These are phyloP conservation scores for Fusarium sp. DNA, from an alignment of 2,329 filamentous ascomycete genomes.

Conservation along the genomic window DNA sequence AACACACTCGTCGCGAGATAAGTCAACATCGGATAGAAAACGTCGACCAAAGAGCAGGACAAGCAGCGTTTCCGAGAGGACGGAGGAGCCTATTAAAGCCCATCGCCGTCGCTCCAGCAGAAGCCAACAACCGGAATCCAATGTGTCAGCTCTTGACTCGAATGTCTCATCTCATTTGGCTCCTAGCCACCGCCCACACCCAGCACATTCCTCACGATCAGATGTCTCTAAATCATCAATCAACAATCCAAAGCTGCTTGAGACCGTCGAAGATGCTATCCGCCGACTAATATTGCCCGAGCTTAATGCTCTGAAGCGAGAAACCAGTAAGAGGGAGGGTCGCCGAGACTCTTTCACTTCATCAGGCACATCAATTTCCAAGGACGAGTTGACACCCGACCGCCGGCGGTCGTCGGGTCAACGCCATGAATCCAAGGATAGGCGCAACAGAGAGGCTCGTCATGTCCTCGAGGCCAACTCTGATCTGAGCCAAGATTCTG, in stretches of 20 bases:
- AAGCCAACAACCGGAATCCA: conserved; percentile 61
- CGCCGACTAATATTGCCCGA: conserved; percentile 90
- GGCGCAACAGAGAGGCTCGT: conserved; percentile 64
- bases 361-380: conserved; percentile 64
- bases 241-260: conserved; percentile 90
- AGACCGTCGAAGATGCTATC: conserved; percentile 94
- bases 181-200: conserved; percentile 65
- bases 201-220: conserved; percentile 64
- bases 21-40: conserved; percentile 59
- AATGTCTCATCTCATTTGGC: conserved; percentile 64
- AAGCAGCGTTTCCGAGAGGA: conserved; percentile 61
- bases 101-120: conserved; percentile 63
- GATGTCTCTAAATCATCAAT: conserved; percentile 75
- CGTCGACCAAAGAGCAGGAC: conserved; percentile 60
- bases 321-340: conserved; percentile 82
- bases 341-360: conserved; percentile 73
- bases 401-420: conserved; percentile 71
- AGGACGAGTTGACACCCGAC: conserved; percentile 68
- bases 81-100: conserved; percentile 58
- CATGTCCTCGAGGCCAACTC: conserved; percentile 65
- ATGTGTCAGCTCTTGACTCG: conserved; percentile 64
- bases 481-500: conserved; percentile 60
- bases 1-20: conserved; percentile 57
- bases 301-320: conserved; percentile 88
- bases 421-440: conserved; percentile 58